These are phyloP conservation scores for Eucalyptus cloeziana DNA, from an alignment of 345 rosid species.

Conservation along the genomic window DNA sequence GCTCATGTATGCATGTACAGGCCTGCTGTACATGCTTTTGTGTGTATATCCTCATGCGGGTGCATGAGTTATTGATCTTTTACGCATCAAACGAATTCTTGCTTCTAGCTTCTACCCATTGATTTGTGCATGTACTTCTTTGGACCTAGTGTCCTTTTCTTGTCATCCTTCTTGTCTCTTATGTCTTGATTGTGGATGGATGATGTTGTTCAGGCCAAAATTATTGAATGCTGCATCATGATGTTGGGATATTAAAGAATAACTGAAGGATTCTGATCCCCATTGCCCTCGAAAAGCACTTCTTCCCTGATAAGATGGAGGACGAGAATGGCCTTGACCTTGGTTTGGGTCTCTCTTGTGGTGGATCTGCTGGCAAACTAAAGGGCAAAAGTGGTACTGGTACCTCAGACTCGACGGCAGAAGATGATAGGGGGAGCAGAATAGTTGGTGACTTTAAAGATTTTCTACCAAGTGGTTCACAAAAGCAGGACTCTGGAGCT, in stretches of 20 bases:
- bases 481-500: constrained; percentile 44
- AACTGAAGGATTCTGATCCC: background rate
- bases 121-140: background rate
- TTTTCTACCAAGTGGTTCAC: constrained; percentile 48
- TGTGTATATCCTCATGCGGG: background rate
- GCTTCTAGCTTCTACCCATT: background rate
- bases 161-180: background rate
- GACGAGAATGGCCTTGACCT: constrained; percentile 92
- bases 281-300: background rate
- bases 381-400: constrained; percentile 48
- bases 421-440: constrained; percentile 59
- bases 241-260: background rate
- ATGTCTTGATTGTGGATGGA: background rate
- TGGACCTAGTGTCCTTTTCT: background rate
- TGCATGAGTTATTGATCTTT: background rate
- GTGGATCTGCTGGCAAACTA: constrained; percentile 62
- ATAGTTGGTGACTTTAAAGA: constrained; percentile 59
- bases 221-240: background rate
- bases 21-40: background rate
- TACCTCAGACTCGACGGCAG: constrained; percentile 35
- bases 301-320: constrained; percentile 22
- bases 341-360: constrained; percentile 88
- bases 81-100: background rate
- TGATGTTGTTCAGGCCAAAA: background rate
- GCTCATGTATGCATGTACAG: background rate